These are phyloP conservation scores for Candida andamanensis DNA, from an alignment of 805 yeast genomes.

Conservation along the genomic window DNA sequence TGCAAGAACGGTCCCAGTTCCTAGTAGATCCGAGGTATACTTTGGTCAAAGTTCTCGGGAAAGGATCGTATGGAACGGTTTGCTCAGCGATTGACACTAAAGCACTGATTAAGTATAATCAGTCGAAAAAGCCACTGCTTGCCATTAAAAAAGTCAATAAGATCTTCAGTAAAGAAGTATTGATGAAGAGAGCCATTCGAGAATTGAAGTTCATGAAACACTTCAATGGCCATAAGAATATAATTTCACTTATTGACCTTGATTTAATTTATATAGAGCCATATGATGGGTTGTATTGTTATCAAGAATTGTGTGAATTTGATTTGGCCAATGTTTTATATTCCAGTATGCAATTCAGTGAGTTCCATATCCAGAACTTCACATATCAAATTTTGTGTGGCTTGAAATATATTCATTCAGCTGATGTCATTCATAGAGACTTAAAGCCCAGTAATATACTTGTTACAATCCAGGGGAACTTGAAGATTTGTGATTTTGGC, in stretches of 20 bases:
- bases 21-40: constrained; percentile 58
- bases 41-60: constrained; percentile 58
- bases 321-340: constrained; percentile 81
- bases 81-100: constrained; percentile 64
- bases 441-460: constrained; percentile 87
- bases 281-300: constrained; percentile 83
- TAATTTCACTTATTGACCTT: constrained; percentile 66
- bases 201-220: constrained; percentile 77
- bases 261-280: constrained; percentile 65
- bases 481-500: constrained; percentile 93
- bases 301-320: constrained; percentile 78
- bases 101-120: constrained; percentile 10
- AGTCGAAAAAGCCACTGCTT: constrained; percentile 21
- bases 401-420: constrained; percentile 82
- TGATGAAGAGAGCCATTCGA: constrained; percentile 74
- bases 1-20: constrained; percentile 34
- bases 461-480: constrained; percentile 63
- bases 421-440: constrained; percentile 89
- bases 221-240: constrained; percentile 82
- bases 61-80: constrained; percentile 84
- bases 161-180: constrained; percentile 61
- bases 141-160: constrained; percentile 81
- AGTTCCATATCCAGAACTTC: constrained; percentile 72
- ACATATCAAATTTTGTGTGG: constrained; percentile 83
- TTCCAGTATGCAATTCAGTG: constrained; percentile 72